A percentile compares a stretch with the other conserved stretches of the same genome.
These are phyloP conservation scores for Lipomyces chichibuensis DNA, from an alignment of 805 yeast species.

Conservation along the genomic window DNA sequence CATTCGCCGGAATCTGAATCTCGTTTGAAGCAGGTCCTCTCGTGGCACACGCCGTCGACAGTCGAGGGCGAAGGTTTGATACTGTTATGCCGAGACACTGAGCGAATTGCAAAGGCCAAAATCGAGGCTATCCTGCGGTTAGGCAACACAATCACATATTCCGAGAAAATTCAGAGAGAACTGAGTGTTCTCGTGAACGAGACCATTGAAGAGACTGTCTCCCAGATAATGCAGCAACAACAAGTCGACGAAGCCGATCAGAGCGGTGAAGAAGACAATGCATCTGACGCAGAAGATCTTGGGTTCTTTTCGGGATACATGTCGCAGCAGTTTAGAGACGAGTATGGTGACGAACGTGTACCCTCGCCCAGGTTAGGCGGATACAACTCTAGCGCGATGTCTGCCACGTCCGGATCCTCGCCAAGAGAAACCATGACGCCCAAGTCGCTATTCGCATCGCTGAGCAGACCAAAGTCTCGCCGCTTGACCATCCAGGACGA, in stretches of 20 bases:
- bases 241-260: slow-evolving; percentile 36
- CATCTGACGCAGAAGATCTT: slow-evolving; percentile 31
- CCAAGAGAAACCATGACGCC: slow-evolving; percentile 22
- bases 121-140: slow-evolving; percentile 70
- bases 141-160: slow-evolving; percentile 72
- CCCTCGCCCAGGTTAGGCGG: slow-evolving; percentile 19
- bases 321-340: slow-evolving; percentile 16
- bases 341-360: slow-evolving; percentile 37
- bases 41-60: slow-evolving; percentile 53
- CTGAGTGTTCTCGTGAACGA: slow-evolving; percentile 69
- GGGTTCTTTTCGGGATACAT: slow-evolving; percentile 21
- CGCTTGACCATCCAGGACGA: slow-evolving; percentile 21
- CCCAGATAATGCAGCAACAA: slow-evolving; percentile 51
- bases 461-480: slow-evolving; percentile 24
- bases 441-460: slow-evolving; percentile 4
- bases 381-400: slow-evolving; percentile 20
- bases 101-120: slow-evolving; percentile 61
- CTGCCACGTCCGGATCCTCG: slow-evolving; percentile 31
- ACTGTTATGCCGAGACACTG: slow-evolving; percentile 68
- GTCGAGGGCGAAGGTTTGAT: slow-evolving; percentile 65
- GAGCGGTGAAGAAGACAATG: slow-evolving; percentile 35
- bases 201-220: slow-evolving; percentile 65
- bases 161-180: slow-evolving; percentile 75
- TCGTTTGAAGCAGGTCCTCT: slow-evolving; percentile 42
- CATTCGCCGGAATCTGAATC: slow-evolving; percentile 43